Base-by-base conservation (phyloP, 1,284 basidiomycete species). In the Cryptococcus sp. region DNA sequence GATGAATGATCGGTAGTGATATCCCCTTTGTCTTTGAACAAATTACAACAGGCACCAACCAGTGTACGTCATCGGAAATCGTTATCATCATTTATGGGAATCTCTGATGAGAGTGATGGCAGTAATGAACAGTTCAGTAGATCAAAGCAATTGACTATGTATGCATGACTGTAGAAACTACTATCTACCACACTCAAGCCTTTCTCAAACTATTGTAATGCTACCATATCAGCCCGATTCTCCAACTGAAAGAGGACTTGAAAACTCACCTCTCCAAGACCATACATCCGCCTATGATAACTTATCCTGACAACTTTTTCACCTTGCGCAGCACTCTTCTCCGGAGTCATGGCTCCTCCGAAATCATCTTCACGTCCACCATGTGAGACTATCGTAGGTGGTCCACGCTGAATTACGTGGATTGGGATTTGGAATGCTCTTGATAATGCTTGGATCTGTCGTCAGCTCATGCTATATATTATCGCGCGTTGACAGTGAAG, bases 281-380 rank as follows among this genome's bases (percentile, higher is more conserved):
- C 92, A 74, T 93, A 96, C 84, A 92, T 86, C 63, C 85, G 81
- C 54, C 88, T 81, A 72, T 96, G 92, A 72, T 92, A 96, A 64
- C 90, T 93, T 63, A 94, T 87, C 52, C 85, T 80, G 9, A 85
- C 82, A 4, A 81, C 80, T 44, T 75, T 77, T 36, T 79, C 76
- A 42, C 79, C 78, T 32, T 68, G 69, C 10, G 65, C 56, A 18
- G 73, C 67, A 19, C 66, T 69, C 46, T 73, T 59, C 48, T 72
- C 62, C 7, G 72, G 66, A 28, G 75, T 71, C 45, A 68, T 59
- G 7, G 73, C 64, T 32, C 74, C 70, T 41, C 72, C 65, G 46
- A 69, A 70, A 13, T 58, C 54, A 51, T 74, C 73, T 22, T 62
- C 60, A 4, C 36, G 49, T 1, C 72, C 69, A 22, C 85, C 80